phyloP scores from a whole-genome alignment of 768 basidiomycete genomes.

The Kwoniella sp. region DNA sequence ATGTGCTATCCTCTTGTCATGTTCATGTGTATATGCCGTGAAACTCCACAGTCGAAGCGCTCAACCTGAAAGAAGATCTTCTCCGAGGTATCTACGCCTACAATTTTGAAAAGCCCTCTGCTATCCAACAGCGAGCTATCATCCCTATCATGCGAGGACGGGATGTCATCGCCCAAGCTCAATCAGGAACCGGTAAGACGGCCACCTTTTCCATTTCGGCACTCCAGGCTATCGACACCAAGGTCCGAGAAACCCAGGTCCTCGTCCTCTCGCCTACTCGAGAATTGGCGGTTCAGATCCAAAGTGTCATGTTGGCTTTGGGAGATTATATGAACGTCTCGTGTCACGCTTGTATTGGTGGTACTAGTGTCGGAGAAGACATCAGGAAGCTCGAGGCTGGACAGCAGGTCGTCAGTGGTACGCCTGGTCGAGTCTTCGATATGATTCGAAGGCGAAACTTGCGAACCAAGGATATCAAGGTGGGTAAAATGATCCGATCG shows the following conservation, averaged over 20 bases:
- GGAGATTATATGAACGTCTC: slow-evolving; percentile 99
- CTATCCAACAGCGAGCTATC: slow-evolving; percentile 97
- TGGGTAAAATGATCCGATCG: slow-evolving; percentile 69
- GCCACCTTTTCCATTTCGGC: slow-evolving; percentile 98
- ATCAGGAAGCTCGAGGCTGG: slow-evolving; percentile 96
- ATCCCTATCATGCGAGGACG: slow-evolving; percentile 79
- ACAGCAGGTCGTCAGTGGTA: slow-evolving; percentile 95
- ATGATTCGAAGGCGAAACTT: slow-evolving; percentile 95
- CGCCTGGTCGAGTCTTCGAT: slow-evolving; percentile 96
- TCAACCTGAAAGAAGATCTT: slow-evolving; percentile 56
- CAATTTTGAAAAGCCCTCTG: slow-evolving; percentile 92
- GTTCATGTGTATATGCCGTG: background rate
- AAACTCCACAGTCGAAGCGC: slow-evolving; percentile 51
- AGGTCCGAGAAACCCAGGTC: slow-evolving; percentile 91
- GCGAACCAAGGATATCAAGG: slow-evolving; percentile 95
- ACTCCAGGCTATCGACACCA: slow-evolving; percentile 94
- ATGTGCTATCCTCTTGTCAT: background rate
- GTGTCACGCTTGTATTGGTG: slow-evolving; percentile 97
- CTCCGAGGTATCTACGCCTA: slow-evolving; percentile 57
- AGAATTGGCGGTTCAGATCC: slow-evolving; percentile 98
- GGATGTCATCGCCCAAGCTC: slow-evolving; percentile 98
- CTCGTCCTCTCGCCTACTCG: slow-evolving; percentile 97
- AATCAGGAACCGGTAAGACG: slow-evolving; percentile 99
- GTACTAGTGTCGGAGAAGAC: slow-evolving; percentile 95
- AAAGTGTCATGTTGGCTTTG: slow-evolving; percentile 90